These are phyloP conservation scores for Ascoidea tarda DNA, from an alignment of 805 yeast species.

Conservation along the genomic window DNA sequence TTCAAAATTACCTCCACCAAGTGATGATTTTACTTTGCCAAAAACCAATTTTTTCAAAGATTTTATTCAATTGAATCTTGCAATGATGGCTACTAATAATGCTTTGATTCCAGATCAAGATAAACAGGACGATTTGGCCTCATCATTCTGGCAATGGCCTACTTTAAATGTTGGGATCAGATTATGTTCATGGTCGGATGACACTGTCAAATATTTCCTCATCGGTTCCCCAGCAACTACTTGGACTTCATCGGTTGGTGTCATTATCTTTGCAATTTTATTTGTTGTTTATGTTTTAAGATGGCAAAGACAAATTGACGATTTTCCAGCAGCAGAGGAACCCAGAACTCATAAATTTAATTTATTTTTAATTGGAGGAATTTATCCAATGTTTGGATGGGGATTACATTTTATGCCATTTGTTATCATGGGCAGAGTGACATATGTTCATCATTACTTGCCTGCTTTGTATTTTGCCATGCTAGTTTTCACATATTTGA, in stretches of 20 bases:
- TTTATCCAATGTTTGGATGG: constrained; percentile 75
- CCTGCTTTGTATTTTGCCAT: constrained; percentile 75
- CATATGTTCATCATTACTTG: constrained; percentile 74
- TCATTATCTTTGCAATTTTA: constrained; percentile 35
- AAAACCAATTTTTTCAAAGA: constrained; percentile 66
- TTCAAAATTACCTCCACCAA: constrained; percentile 41
- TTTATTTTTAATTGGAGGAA: constrained; percentile 53
- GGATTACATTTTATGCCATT: constrained; percentile 67
- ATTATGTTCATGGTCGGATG: constrained; percentile 58
- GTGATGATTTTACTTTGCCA: constrained; percentile 51
- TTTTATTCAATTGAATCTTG: constrained; percentile 60
- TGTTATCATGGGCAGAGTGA: constrained; percentile 72
- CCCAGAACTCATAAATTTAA: constrained; percentile 22
- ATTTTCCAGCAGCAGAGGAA: constrained; percentile 31
- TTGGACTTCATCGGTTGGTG: constrained; percentile 54
- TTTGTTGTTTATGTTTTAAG: constrained; percentile 39
- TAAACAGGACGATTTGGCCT: constrained; percentile 56
- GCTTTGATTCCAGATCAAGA: constrained; percentile 71
- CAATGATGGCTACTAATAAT: constrained; percentile 81
- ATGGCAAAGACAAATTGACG: constrained; percentile 73
- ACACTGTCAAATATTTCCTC: constrained; percentile 45
- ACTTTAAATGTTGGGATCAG: constrained; percentile 63
- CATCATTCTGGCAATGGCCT: constrained; percentile 85
- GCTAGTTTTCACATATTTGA: constrained; percentile 35
- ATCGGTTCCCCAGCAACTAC: constrained; percentile 72